Evolutionary conservation across 352 stramenopile species (phyloP), one percentile per base, ranked within the genome.

Genomic region (Phytophthora sp.): DNA sequence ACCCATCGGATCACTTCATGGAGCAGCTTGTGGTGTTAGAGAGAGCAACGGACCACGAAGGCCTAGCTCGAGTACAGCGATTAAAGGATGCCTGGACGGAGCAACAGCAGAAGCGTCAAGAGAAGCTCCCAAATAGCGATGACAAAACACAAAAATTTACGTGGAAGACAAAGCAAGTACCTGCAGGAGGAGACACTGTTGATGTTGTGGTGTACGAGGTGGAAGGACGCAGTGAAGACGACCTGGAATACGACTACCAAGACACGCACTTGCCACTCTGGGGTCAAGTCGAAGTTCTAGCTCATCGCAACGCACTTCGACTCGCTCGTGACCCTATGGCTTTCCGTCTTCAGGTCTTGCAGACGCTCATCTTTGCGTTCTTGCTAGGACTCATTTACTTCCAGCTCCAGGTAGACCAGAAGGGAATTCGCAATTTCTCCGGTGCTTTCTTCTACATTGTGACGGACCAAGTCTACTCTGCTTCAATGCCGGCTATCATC

Each of bases 1-100:
- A 82, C 48, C 75, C 75, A 23, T 54, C 75, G 0, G 76, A 84
- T 21, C 77, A 75, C 39, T 82, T 84, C 41, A 82, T 82, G 70
- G 57, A 72, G 34, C 70, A 82, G 26, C 69, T 84, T 38, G 74
- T 81, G 6, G 67, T 82, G 12, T 18, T 82, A 17, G 71, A 82
- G 13, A 42, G 62, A 46, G 42, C 74, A 13, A 75, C 61, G 0
- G 74, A 84, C 27, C 42, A 31, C 10, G 49, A 51, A 37, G 74
- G 70, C 0, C 54, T 77, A 13, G 59, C 56, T 0, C 68, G 72
- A 8, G 52, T 81, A 2, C 56, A 81, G 21, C 21, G 41, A 15
- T 43, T 84, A 3, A 70, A 77, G 42, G 45, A 76, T 12, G 31
- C 32, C 0, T 84, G 72, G 68, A 24, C 15, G 7, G 50, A 54